A percentile compares a stretch with the other conserved stretches of the same genome.
phyloP scores from a whole-genome alignment of 768 basidiomycete species.

The Termitomyces sp. region DNA sequence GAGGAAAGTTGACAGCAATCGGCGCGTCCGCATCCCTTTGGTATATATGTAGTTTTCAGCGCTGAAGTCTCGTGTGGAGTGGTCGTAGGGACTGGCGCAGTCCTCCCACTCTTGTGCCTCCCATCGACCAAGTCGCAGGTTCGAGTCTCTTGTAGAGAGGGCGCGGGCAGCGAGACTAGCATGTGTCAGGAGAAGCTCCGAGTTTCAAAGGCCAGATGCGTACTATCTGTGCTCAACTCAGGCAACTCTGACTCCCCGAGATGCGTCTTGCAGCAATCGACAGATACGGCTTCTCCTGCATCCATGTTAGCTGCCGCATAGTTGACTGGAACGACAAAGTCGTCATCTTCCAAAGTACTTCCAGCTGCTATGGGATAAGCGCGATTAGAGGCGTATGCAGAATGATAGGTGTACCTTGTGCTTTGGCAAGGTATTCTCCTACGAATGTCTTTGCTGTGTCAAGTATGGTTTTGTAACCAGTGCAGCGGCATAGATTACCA shows the following conservation, averaged over 20 bases:
- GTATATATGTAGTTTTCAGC: no score
- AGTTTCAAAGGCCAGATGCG: background rate
- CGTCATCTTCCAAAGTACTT: background rate
- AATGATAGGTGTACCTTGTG: constrained; percentile 1
- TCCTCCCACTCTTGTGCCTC: background rate
- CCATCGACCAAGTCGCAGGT: no score
- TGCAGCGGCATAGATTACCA: constrained; percentile 14
- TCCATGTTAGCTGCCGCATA: constrained; percentile 12
- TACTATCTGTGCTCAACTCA: constrained; percentile 5
- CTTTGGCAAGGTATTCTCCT: constrained; percentile 11
- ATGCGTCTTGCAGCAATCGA: constrained; percentile 2
- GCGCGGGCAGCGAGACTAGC: background rate
- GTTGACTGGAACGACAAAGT: constrained; percentile 12
- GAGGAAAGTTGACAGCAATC: constrained; percentile 15
- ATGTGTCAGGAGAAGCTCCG: background rate
- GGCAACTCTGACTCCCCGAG: background rate
- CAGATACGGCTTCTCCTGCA: constrained; percentile 6
- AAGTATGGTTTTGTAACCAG: constrained; percentile 14
- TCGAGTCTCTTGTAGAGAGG: background rate
- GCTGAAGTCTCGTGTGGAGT: background rate
- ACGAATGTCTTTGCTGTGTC: constrained; percentile 15
- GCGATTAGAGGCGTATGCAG: no score
- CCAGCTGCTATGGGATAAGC: constrained; percentile 1
- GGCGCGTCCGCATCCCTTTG: constrained; percentile 12
- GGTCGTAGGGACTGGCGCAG: background rate